Percentiles rank a stretch among this genome's conserved stretches.
Conservation (phyloP, 2,329 filamentous ascomycete genomes). For the Lasiodiplodia theobromae region DNA sequence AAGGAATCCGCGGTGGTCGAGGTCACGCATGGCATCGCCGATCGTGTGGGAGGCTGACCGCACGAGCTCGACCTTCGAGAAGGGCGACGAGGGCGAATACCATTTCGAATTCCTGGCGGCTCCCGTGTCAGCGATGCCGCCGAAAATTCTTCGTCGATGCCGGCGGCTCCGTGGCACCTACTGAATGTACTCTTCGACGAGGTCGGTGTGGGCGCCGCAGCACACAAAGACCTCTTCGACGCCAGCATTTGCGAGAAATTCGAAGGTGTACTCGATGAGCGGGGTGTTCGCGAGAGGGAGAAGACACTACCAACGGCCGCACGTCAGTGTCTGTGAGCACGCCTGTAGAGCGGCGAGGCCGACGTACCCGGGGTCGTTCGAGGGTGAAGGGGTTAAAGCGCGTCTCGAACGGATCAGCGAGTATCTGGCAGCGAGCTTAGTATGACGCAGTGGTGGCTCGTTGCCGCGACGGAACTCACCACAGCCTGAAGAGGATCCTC, state of each 20-base stretch:
- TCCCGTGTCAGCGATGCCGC: not conserved
- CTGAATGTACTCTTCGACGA: slow-evolving; percentile 86
- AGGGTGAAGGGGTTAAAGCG: slow-evolving; percentile 89
- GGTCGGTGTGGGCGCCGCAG: slow-evolving; percentile 83
- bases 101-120: slow-evolving; percentile 71
- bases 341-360: not conserved
- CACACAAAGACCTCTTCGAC: slow-evolving; percentile 96
- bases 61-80: slow-evolving; percentile 82
- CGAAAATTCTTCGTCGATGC: slow-evolving; percentile 30
- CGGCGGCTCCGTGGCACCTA: slow-evolving; percentile 36
- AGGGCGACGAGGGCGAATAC: slow-evolving; percentile 76
- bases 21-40: slow-evolving; percentile 92
- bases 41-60: slow-evolving; percentile 86
- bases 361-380: slow-evolving; percentile 81
- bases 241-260: slow-evolving; percentile 92
- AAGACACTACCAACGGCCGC: slow-evolving; percentile 70
- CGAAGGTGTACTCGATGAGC: slow-evolving; percentile 95
- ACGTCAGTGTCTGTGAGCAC: slow-evolving; percentile 35
- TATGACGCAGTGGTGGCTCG: slow-evolving; percentile 29
- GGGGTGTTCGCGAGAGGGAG: slow-evolving; percentile 92
- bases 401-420: slow-evolving; percentile 94
- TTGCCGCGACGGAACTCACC: slow-evolving; percentile 49
- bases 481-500: slow-evolving; percentile 70
- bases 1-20: slow-evolving; percentile 85
- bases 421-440: slow-evolving; percentile 63